Evolutionary conservation across 495 filamentous ascomycete genomes (phyloP), one percentile per base, ranked within the genome.

Genomic region (Penicillium maclennaniae): DNA sequence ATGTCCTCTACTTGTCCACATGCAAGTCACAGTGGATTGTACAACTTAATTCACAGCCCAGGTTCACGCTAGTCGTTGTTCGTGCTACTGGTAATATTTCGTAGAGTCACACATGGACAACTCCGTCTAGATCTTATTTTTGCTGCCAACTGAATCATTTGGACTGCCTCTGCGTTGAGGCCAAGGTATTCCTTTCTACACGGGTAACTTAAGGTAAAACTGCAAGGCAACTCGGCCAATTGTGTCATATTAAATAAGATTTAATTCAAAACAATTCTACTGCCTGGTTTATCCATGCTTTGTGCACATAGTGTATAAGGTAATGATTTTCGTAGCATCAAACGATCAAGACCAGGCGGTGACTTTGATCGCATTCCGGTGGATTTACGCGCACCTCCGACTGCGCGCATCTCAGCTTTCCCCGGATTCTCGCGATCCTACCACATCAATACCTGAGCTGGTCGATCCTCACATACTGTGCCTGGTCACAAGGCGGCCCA

Each of bases 401-500:
- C 46, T 20, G 23, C 45, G 28, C 51, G 25, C 47, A 37, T 53
- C 42, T 21, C 58, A 58, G 54, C 60, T 58, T 62, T 62, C 61
- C 61, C 61, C 61, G 50, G 61, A 62, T 62, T 65, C 44, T 50
- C 9, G 45, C 55, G 51, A 49, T 52, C 44, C 20, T 25, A 16
- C 26, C 16, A 27, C 38, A 14, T 36, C 14, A 26, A 23, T 25
- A 27, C 15, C 44, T 17, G 34, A 49, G 27, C 51, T 21, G 46
- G 27, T 23, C 47, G 39, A 48, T 39, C 45, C 21, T 34, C 21
- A 34, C 42, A 10, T 34, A 39, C 20, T 56, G 25, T 27, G 27
- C 17, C 48, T 34, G 34, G 38, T 50, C 34, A 14, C 16, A 15
- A 50, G 46, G 28, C 48, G 46, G 49, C 55, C 46, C 58, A 66